Conservation (phyloP, 2,329 filamentous ascomycete genomes). For the Sclerotinia borealis region DNA sequence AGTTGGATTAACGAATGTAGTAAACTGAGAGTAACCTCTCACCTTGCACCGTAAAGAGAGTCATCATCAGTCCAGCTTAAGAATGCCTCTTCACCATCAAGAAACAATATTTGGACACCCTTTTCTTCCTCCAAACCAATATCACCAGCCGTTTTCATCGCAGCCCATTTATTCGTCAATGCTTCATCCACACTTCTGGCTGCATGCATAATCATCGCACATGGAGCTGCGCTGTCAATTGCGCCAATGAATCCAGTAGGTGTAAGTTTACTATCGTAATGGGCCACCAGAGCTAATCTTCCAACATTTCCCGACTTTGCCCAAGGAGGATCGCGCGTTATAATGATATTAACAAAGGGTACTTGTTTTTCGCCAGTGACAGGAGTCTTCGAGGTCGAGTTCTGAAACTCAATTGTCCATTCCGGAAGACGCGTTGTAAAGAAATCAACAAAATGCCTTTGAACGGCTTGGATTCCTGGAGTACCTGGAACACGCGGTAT, state of each 20-base stretch:
- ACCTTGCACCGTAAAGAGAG: constrained; percentile 83
- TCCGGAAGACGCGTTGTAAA: constrained; percentile 67
- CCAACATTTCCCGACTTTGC: constrained; percentile 66
- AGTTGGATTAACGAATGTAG: constrained; percentile 12
- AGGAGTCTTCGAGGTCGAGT: constrained; percentile 81
- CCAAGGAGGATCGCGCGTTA: constrained; percentile 84
- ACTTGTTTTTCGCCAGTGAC: constrained; percentile 63
- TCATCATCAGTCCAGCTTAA: constrained; percentile 71
- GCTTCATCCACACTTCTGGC: constrained; percentile 74
- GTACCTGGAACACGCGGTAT: constrained; percentile 86
- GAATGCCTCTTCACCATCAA: constrained; percentile 96
- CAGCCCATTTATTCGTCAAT: constrained; percentile 74
- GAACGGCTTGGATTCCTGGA: constrained; percentile 62
- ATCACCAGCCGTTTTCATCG: constrained; percentile 56
- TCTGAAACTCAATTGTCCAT: constrained; percentile 81
- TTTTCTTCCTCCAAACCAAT: constrained; percentile 63
- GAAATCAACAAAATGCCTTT: constrained; percentile 79
- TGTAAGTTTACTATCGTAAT: constrained; percentile 81
- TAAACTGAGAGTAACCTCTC: constrained; percentile 24
- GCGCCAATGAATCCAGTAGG: constrained; percentile 89
- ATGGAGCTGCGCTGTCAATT: constrained; percentile 88
- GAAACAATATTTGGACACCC: constrained; percentile 80
- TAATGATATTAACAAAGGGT: constrained; percentile 82
- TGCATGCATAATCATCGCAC: constrained; percentile 86
- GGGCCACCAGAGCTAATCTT: constrained; percentile 79